Conservation (phyloP, 2,329 filamentous ascomycete genomes). For the Venturia pyrina region DNA sequence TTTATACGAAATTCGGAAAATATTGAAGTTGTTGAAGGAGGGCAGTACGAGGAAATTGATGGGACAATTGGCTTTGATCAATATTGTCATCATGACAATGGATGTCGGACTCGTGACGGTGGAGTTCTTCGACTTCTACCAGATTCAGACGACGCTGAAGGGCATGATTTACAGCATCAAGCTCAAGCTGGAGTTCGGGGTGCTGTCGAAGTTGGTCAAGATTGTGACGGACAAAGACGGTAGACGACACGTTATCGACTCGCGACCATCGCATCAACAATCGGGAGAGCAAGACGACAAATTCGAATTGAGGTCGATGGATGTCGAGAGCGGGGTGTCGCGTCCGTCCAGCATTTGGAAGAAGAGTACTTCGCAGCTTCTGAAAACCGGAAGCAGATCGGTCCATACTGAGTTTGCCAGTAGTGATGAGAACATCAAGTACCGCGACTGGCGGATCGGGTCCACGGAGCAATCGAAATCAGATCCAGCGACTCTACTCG, state of each 20-base stretch:
- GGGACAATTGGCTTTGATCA: constrained; percentile 7
- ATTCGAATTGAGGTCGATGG: background rate
- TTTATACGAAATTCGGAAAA: constrained; percentile 1
- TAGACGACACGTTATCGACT: background rate
- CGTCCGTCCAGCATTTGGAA: background rate
- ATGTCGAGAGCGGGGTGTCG: background rate
- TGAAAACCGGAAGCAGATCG: background rate
- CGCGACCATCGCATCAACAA: background rate
- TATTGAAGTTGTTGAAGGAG: constrained; percentile 3
- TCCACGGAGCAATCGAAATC: background rate
- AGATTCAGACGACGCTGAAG: constrained; percentile 10
- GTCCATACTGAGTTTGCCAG: background rate
- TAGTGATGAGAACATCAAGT: background rate
- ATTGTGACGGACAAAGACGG: constrained; percentile 3
- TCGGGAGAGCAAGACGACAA: background rate
- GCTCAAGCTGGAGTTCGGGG: constrained; percentile 11
- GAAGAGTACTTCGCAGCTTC: constrained; percentile 3
- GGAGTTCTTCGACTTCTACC: constrained; percentile 8
- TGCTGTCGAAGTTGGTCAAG: constrained; percentile 10
- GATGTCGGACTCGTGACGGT: constrained; percentile 6
- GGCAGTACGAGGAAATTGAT: constrained; percentile 10
- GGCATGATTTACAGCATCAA: constrained; percentile 12
- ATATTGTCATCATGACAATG: constrained; percentile 9
- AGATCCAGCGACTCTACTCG: background rate
- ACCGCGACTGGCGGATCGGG: constrained; percentile 7